These are phyloP conservation scores for Mucor saturninus DNA, from an alignment of 371 early-diverging fungal genomes.

Conservation along the genomic window DNA sequence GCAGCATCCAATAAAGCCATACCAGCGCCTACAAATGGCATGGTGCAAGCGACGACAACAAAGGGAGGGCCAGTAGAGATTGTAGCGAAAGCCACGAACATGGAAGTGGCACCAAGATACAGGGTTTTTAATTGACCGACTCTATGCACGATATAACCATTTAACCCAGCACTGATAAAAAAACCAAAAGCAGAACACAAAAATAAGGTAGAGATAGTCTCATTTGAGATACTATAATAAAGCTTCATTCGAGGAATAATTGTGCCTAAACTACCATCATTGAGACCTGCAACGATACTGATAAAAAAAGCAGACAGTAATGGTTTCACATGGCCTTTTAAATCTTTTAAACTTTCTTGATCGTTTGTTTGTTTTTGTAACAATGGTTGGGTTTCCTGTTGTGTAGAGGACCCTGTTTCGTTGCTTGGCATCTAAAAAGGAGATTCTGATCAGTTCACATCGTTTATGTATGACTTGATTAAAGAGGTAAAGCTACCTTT, in stretches of 20 bases:
- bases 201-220: slow-evolving; percentile 32
- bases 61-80: slow-evolving; percentile 33
- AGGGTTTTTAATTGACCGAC: slow-evolving; percentile 32
- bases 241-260: slow-evolving; percentile 36
- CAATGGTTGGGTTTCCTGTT: slow-evolving; percentile 5
- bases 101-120: slow-evolving; percentile 20
- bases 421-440: neutral
- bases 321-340: slow-evolving; percentile 21
- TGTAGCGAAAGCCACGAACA: slow-evolving; percentile 20
- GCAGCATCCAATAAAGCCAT: slow-evolving; percentile 37
- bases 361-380: slow-evolving; percentile 20
- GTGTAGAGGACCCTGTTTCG: neutral
- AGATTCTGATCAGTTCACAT: too few species aligned
- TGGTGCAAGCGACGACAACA: slow-evolving; percentile 18
- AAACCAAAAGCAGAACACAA: slow-evolving; percentile 34
- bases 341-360: slow-evolving; percentile 21
- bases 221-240: slow-evolving; percentile 34
- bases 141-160: slow-evolving; percentile 35
- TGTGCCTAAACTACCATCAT: slow-evolving; percentile 40
- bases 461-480: too few species aligned
- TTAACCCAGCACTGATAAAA: slow-evolving; percentile 30
- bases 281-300: slow-evolving; percentile 34
- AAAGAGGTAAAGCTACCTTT: too few species aligned
- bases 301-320: slow-evolving; percentile 25
- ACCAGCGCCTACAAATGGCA: slow-evolving; percentile 33